Evolutionary conservation across 257 asterid species (phyloP).

Genomic region (Ocimum tenuiflorum): DNA sequence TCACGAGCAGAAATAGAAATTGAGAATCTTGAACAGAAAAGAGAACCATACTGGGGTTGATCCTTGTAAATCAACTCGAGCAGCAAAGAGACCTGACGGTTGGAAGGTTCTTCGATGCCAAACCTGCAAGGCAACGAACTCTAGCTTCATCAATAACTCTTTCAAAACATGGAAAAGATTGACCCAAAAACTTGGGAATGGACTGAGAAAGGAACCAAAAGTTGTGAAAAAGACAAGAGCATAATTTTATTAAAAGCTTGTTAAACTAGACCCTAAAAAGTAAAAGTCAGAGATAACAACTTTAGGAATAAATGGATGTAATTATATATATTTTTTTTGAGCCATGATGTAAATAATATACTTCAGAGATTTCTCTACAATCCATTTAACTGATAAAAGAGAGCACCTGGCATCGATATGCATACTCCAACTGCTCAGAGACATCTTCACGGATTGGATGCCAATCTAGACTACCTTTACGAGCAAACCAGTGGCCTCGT

Average conservation of each 20-base stretch:
- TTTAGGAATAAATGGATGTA: neutral
- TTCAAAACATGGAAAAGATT: neutral
- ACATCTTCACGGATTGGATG: conserved; percentile 93
- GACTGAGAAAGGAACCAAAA: neutral
- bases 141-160: conserved; percentile 15
- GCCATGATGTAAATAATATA: neutral
- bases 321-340: no score
- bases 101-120: conserved; percentile 98
- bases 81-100: conserved; percentile 95
- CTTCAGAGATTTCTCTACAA: neutral
- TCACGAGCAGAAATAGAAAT: no score
- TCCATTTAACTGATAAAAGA: neutral
- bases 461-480: conserved; percentile 96
- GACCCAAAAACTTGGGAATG: conserved; percentile 3
- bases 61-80: conserved; percentile 97
- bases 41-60: conserved; percentile 54
- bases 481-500: conserved; percentile 99
- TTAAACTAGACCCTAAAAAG: neutral
- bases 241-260: neutral
- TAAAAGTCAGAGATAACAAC: neutral
- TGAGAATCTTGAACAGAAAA: no score
- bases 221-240: neutral
- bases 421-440: conserved; percentile 94
- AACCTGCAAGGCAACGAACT: conserved; percentile 43
- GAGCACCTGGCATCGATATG: conserved; percentile 63